These are phyloP conservation scores for Mycena albidolilacea DNA, from an alignment of 768 basidiomycete species.

Conservation along the genomic window DNA sequence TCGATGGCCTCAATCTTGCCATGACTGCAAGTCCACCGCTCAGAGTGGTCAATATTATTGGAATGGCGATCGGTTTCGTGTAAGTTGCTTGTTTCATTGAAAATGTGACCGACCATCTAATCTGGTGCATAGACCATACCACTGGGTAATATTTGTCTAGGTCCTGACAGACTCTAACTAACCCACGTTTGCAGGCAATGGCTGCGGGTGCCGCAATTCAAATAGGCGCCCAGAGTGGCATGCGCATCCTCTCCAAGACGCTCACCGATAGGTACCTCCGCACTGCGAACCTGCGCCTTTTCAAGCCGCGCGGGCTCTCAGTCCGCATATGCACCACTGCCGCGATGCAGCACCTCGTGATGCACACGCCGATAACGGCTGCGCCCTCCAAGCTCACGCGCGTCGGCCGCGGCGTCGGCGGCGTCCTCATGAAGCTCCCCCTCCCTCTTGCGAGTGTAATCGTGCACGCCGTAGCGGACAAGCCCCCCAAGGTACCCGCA, in stretches of 20 bases:
- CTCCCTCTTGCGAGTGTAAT: slow-evolving; percentile 32
- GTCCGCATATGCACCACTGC: slow-evolving; percentile 45
- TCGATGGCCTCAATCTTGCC: slow-evolving; percentile 45
- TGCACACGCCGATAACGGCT: slow-evolving; percentile 26
- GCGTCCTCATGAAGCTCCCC: slow-evolving; percentile 36
- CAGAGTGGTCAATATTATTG: slow-evolving; percentile 41
- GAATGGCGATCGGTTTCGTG: slow-evolving; percentile 44
- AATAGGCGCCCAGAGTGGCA: slow-evolving; percentile 37
- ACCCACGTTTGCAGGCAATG: slow-evolving; percentile 20
- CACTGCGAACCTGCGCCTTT: slow-evolving; percentile 43
- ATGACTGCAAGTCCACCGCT: slow-evolving; percentile 47
- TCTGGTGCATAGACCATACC: slow-evolving; percentile 36
- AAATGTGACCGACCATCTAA: background rate
- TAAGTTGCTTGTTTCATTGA: slow-evolving; percentile 10
- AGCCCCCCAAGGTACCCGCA: slow-evolving; percentile 29
- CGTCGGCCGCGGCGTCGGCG: slow-evolving; percentile 39
- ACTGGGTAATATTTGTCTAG: slow-evolving; percentile 33
- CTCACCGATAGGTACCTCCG: slow-evolving; percentile 46
- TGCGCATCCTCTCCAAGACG: slow-evolving; percentile 44
- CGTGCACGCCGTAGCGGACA: slow-evolving; percentile 41
- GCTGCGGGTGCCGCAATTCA: slow-evolving; percentile 39
- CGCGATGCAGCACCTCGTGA: slow-evolving; percentile 42
- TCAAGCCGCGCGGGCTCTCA: slow-evolving; percentile 44
- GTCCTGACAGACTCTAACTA: too few relatives aligned
- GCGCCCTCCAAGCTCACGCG: slow-evolving; percentile 30